Evolutionary conservation across 805 yeast species (phyloP).

Genomic region (Debaryomyces castellii): DNA sequence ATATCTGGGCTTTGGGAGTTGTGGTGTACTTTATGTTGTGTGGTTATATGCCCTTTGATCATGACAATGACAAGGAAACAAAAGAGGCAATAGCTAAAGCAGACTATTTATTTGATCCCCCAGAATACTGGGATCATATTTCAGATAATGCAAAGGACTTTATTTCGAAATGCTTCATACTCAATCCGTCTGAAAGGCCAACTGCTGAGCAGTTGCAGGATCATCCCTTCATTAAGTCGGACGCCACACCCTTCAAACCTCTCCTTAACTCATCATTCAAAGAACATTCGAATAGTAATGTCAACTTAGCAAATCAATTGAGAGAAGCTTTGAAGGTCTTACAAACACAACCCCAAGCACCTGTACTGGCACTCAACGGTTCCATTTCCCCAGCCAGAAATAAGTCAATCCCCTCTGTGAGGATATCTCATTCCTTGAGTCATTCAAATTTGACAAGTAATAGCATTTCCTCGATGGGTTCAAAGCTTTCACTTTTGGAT

Average conservation of each 20-base stretch:
- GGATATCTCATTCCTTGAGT: neutral
- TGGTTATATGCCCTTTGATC: conserved; percentile 78
- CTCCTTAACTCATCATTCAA: neutral
- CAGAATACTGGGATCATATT: conserved; percentile 52
- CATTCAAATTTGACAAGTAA: neutral
- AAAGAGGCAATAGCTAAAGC: conserved; percentile 56
- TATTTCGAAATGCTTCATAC: conserved; percentile 50
- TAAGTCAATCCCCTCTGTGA: neutral
- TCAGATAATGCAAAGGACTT: conserved; percentile 58
- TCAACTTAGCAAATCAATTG: neutral
- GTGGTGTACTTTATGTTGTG: conserved; percentile 66
- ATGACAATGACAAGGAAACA: conserved; percentile 69
- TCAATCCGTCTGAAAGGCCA: conserved; percentile 46
- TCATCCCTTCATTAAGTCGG: conserved; percentile 41
- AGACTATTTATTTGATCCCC: conserved; percentile 65
- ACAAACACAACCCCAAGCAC: neutral
- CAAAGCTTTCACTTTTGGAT: conserved; percentile 12
- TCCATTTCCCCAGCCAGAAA: neutral
- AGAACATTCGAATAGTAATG: neutral
- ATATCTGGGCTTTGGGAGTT: conserved; percentile 78
- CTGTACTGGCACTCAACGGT: neutral
- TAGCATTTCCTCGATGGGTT: conserved; percentile 7
- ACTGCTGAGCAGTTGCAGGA: conserved; percentile 42
- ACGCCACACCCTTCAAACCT: neutral
- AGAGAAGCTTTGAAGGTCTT: conserved; percentile 1